Conservation (phyloP, 192 early-diverging fungal species). For the Podila minutissima region DNA sequence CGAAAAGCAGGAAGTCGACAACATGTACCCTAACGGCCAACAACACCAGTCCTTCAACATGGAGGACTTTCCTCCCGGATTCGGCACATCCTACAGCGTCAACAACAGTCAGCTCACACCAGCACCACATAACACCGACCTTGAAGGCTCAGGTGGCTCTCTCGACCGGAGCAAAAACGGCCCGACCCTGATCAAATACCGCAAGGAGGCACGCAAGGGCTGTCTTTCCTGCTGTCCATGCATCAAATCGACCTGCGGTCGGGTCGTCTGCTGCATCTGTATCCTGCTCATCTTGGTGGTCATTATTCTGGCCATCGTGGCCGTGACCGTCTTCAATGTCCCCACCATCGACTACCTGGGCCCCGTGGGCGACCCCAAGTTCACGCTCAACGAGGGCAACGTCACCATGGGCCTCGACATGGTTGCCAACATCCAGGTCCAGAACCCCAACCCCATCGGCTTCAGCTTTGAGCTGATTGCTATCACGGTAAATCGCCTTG, state of each 20-base stretch:
- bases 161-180: neutral
- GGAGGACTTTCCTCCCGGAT: neutral
- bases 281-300: constrained; percentile 17
- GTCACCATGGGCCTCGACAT: constrained; percentile 28
- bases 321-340: constrained; percentile 34
- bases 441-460: constrained; percentile 42
- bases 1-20: neutral
- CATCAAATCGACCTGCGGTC: constrained; percentile 27
- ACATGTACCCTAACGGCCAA: neutral
- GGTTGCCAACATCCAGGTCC: constrained; percentile 28
- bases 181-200: constrained; percentile 4
- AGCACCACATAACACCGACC: neutral
- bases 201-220: neutral
- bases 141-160: neutral
- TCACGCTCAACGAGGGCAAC: constrained; percentile 37
- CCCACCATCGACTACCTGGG: constrained; percentile 30
- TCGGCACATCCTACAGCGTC: neutral
- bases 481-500: constrained; percentile 12
- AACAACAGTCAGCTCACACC: neutral
- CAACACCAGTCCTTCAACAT: neutral
- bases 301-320: constrained; percentile 24
- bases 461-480: constrained; percentile 23
- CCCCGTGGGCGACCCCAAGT: constrained; percentile 6
- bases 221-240: constrained; percentile 33
- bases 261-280: constrained; percentile 19